Evolutionary conservation across 2,329 filamentous ascomycete species (phyloP).

Genomic region (Aureobasidium namibiae): DNA sequence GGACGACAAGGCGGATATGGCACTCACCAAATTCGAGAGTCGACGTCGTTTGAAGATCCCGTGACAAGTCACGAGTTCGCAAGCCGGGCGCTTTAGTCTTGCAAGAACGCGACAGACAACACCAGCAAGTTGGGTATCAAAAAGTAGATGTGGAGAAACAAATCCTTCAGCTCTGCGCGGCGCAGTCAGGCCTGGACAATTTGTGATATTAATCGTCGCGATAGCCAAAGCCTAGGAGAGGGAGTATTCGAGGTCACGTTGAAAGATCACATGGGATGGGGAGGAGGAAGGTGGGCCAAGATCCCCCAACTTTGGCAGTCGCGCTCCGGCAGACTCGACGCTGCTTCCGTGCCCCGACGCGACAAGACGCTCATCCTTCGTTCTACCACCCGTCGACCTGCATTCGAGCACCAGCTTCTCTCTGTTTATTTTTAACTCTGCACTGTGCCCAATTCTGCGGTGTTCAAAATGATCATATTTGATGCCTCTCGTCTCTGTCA

Average conservation of each 20-base stretch:
- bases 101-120: background rate
- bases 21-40: slow-evolving; percentile 5
- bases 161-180: slow-evolving; percentile 1
- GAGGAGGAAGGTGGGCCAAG: background rate
- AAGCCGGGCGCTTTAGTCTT: slow-evolving; percentile 9
- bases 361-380: background rate
- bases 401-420: background rate
- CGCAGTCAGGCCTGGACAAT: background rate
- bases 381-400: background rate
- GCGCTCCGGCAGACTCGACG: background rate
- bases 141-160: background rate
- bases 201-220: slow-evolving; percentile 5
- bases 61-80: slow-evolving; percentile 11
- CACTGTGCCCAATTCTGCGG: too few relatives aligned
- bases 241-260: slow-evolving; percentile 5
- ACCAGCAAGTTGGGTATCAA: background rate
- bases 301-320: background rate
- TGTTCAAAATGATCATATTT: background rate
- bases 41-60: slow-evolving; percentile 10
- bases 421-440: background rate
- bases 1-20: background rate
- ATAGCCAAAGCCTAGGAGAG: background rate
- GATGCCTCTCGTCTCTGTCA: too few relatives aligned
- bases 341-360: background rate
- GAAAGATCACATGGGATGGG: slow-evolving; percentile 7